A percentile compares a stretch with the other conserved stretches of the same genome.
phyloP scores from a whole-genome alignment of 1,139 yeast genomes.

The Saccharomyces hybrid region DNA sequence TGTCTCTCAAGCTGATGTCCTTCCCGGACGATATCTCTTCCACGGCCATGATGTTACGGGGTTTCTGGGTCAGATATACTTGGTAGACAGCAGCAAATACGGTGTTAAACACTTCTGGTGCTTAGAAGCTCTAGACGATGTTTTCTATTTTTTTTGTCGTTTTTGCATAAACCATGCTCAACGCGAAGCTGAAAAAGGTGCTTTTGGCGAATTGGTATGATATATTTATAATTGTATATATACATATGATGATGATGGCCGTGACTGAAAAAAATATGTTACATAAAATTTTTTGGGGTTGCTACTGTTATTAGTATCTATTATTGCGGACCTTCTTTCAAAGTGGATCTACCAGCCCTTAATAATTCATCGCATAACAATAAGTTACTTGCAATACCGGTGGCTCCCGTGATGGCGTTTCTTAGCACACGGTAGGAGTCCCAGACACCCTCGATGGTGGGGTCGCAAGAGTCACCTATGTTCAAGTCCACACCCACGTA shows the following conservation, averaged over 20 bases:
- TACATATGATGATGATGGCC: not conserved
- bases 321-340: constrained; percentile 48
- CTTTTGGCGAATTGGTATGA: not conserved
- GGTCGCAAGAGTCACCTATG: constrained; percentile 95
- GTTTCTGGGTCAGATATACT: not conserved
- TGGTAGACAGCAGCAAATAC: not conserved
- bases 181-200: not conserved
- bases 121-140: no score
- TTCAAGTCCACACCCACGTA: constrained; percentile 85
- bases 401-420: constrained; percentile 86
- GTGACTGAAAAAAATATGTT: not conserved
- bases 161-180: not conserved
- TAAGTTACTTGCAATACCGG: constrained; percentile 89
- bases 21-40: constrained; percentile 5
- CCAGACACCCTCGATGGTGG: constrained; percentile 91
- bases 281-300: not conserved
- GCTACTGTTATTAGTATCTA: not conserved
- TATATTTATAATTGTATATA: not conserved
- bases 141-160: not conserved
- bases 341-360: constrained; percentile 90
- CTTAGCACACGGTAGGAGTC: constrained; percentile 91
- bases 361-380: constrained; percentile 91
- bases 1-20: constrained; percentile 22
- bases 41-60: not conserved
- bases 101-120: no score